phyloP scores from a whole-genome alignment of 1,139 yeast species.

The Blastobotrys persicus region DNA sequence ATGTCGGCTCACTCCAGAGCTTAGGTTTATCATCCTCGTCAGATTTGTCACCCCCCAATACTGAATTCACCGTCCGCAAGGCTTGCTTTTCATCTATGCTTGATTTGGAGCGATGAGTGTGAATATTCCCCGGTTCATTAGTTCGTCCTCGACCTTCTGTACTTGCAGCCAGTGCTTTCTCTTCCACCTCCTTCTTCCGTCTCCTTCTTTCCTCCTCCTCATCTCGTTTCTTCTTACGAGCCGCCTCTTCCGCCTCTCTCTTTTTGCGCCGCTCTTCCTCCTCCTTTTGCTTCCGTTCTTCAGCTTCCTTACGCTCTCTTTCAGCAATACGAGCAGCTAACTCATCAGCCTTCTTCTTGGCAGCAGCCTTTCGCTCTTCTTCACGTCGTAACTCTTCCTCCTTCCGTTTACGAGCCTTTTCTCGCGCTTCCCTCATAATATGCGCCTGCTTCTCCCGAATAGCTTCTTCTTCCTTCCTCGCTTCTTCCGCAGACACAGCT shows the following conservation, averaged over 20 bases:
- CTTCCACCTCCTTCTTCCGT: conserved; percentile 26
- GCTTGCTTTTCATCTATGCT: conserved; percentile 18
- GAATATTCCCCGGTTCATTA: conserved; percentile 14
- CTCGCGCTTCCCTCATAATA: conserved; percentile 35
- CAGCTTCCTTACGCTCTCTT: conserved; percentile 42
- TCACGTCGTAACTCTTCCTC: conserved; percentile 37
- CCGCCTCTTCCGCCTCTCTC: conserved; percentile 27
- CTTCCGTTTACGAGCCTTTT: conserved; percentile 36
- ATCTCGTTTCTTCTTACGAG: conserved; percentile 41
- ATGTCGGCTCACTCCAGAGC: conserved; percentile 4
- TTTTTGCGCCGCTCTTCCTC: conserved; percentile 18
- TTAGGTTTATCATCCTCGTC: conserved; percentile 6
- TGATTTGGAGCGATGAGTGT: conserved; percentile 9
- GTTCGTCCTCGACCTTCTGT: conserved; percentile 20
- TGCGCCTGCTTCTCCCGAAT: conserved; percentile 34
- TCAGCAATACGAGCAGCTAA: conserved; percentile 32
- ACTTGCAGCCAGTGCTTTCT: conserved; percentile 20
- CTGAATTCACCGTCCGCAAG: conserved; percentile 16
- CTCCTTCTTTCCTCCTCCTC: conserved; percentile 41
- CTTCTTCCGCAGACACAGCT: not conserved
- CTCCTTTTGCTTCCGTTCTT: conserved; percentile 34
- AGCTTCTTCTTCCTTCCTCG: conserved; percentile 4
- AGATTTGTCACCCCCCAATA: conserved; percentile 14
- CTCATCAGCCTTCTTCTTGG: conserved; percentile 32
- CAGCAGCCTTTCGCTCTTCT: conserved; percentile 30